Base-by-base conservation (phyloP, 208 protist genomes). In the Chromosphaera perkinsii region DNA sequence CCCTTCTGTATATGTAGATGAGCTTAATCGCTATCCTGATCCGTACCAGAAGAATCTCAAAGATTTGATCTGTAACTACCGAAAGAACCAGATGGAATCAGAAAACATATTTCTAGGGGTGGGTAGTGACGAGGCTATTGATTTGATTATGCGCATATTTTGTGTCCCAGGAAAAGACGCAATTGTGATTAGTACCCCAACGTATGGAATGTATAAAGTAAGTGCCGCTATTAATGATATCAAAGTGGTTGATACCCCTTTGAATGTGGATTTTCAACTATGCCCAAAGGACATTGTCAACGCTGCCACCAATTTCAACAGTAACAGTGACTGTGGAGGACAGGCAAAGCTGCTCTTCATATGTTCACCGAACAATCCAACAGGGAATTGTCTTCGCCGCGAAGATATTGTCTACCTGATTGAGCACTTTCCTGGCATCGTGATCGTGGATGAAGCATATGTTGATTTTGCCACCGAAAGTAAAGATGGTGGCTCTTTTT, bases 191-290 rank as follows among this genome's bases (percentile, higher is more conserved):
- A 57, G n/a, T n/a, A 66, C 73, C 22, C 73, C 73, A 2, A 78
- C 73, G 3, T 78, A 78, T 47, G 73, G 73, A 2, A 78, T 78
- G 73, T 78, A 78, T 54, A 78, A 78, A 26, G 73, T 78, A 17
- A 52, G 17, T 40, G 73, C 73, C 5, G 39, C 45, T 14, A 74
- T 71, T 49, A 78, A 78, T 54, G 66, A 78, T 42, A 33, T 73
- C n/a, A 31, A 51, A 26, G 59, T 78, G 3, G 36, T 51, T 1
- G 24, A 2, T 5, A 67, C 69, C 3, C 67, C 73, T 39, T 48
- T 78, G 3, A 68, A 48, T 1, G 7, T 22, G 0, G 65, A 70
- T 9, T 75, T 75, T 58, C 48, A 75, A 33, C 26, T 75, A 47
- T 20, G 10, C 29, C 43, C n/a, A 43, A 69, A n/a, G 56, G 60